Evolutionary conservation across 768 basidiomycete genomes (phyloP).

Genomic region (Suillus fuscotomentosus): DNA sequence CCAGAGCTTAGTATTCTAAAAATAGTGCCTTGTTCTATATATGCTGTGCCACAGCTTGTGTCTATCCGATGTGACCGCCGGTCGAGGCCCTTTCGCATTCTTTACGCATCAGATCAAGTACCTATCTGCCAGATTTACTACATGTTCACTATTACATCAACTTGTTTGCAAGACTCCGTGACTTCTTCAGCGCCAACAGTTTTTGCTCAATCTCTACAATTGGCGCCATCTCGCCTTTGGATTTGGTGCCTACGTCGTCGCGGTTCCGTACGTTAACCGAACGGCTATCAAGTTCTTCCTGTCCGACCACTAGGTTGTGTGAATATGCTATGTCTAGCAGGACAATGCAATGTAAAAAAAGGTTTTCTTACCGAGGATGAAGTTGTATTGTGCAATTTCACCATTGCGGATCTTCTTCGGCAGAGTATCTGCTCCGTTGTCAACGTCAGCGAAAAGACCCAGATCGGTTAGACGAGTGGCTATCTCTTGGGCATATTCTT

Average conservation of each 20-base stretch:
- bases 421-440: conserved; percentile 88
- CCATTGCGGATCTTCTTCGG: conserved; percentile 98
- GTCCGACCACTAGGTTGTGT: conserved; percentile 75
- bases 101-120: neutral
- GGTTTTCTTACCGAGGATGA: conserved; percentile 76
- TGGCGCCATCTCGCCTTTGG: conserved; percentile 70
- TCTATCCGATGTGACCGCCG: neutral
- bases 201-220: conserved; percentile 71
- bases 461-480: conserved; percentile 60
- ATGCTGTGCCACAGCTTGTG: conserved; percentile 4
- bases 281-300: conserved; percentile 80
- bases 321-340: neutral
- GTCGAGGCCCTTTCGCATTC: neutral
- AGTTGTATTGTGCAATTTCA: conserved; percentile 97
- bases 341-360: neutral
- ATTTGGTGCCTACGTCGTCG: conserved; percentile 87
- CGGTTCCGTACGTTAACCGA: conserved; percentile 97
- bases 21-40: neutral
- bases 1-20: neutral
- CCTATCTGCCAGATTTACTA: neutral
- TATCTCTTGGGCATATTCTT: conserved; percentile 87
- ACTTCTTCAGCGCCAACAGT: conserved; percentile 68
- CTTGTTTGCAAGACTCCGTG: conserved; percentile 51
- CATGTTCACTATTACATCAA: conserved; percentile 27
- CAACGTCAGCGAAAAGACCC: conserved; percentile 89